Percentiles rank a stretch among this genome's conserved stretches.
Conservation (phyloP, 352 stramenopile species). For the Phytophthora megakarya region DNA sequence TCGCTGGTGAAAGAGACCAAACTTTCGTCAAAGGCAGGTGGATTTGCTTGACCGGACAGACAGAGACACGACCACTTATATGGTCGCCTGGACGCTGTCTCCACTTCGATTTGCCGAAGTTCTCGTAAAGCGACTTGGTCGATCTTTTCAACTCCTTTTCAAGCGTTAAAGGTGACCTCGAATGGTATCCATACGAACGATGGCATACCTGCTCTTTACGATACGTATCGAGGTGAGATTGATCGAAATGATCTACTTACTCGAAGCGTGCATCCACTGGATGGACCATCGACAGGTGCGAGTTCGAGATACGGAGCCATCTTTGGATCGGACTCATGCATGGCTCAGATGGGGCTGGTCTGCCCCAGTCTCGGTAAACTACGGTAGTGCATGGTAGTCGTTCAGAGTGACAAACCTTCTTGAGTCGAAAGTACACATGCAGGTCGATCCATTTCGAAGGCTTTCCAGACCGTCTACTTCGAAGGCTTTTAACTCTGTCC, state of each 20-base stretch:
- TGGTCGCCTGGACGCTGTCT: background rate
- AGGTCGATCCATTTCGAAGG: conserved; percentile 24
- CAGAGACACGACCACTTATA: conserved; percentile 22
- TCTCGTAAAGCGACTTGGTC: conserved; percentile 4
- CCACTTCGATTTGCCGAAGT: conserved; percentile 26
- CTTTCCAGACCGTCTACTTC: conserved; percentile 12
- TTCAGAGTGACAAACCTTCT: background rate
- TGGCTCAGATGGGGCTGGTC: conserved; percentile 24
- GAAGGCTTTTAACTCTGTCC: conserved; percentile 10
- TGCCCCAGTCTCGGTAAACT: too few relatives aligned
- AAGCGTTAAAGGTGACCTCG: background rate
- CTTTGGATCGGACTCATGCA: conserved; percentile 23
- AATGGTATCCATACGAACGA: conserved; percentile 16
- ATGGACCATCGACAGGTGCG: conserved; percentile 11
- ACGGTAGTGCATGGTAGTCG: too few relatives aligned
- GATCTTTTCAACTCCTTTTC: conserved; percentile 3
- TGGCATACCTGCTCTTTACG: background rate
- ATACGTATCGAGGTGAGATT: background rate
- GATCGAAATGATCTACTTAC: background rate
- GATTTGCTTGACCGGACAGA: conserved; percentile 15
- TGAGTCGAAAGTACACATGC: conserved; percentile 16
- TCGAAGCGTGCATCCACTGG: conserved; percentile 2
- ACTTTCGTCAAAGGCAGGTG: conserved; percentile 10
- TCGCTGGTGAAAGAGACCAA: conserved; percentile 17
- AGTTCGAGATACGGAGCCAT: conserved; percentile 26